These are phyloP conservation scores for Rubroshorea leprosula DNA, from an alignment of 345 rosid genomes.

Conservation along the genomic window DNA sequence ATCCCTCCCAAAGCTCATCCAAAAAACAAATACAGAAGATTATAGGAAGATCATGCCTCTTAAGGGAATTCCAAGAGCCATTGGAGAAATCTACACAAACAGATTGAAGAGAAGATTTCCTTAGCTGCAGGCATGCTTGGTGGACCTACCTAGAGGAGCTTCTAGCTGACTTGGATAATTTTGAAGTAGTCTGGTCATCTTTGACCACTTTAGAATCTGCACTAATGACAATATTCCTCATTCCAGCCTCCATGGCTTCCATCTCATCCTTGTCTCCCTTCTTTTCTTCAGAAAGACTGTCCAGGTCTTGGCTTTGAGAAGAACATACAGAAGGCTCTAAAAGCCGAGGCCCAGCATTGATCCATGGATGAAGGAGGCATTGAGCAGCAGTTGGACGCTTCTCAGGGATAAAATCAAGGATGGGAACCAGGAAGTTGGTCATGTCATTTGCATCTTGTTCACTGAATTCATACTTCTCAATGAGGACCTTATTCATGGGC, in stretches of 20 bases:
- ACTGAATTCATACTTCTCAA: constrained; percentile 58
- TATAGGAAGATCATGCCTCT: not conserved
- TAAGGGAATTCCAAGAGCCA: not conserved
- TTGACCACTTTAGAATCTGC: constrained; percentile 31
- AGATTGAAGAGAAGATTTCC: not conserved
- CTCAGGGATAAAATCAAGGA: constrained; percentile 70
- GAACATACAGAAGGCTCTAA: constrained; percentile 37
- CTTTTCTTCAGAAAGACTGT: constrained; percentile 22
- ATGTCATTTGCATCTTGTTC: constrained; percentile 56
- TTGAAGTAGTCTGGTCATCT: constrained; percentile 27
- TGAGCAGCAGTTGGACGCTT: constrained; percentile 64
- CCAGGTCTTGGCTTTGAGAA: constrained; percentile 24
- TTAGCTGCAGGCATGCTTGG: not conserved
- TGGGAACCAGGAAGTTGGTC: constrained; percentile 51
- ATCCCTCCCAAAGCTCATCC: not conserved
- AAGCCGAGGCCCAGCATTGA: constrained; percentile 38
- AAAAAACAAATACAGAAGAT: not conserved
- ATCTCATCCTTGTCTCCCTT: constrained; percentile 43
- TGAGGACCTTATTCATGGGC: constrained; percentile 62
- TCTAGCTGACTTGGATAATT: constrained; percentile 23
- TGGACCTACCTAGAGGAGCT: constrained; percentile 24
- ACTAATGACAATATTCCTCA: constrained; percentile 52
- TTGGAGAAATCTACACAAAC: no score
- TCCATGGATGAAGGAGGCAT: constrained; percentile 66
- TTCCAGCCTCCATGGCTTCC: constrained; percentile 54